Conservation (phyloP, 352 stramenopile species). For the Elongisporangium anandrum region DNA sequence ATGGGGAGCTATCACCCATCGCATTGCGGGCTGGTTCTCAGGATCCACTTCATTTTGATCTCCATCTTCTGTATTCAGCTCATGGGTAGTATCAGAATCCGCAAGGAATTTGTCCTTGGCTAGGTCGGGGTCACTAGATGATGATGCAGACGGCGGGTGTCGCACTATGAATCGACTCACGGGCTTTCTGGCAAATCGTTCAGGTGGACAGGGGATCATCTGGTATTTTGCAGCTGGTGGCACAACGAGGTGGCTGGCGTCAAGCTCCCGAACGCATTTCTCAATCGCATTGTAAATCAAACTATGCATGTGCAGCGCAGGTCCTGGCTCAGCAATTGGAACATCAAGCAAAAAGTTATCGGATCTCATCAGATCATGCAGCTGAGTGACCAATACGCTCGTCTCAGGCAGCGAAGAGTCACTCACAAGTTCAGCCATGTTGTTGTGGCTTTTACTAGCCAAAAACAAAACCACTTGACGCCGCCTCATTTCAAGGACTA, state of each 20-base stretch:
- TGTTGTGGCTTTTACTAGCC: not conserved
- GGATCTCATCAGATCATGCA: slow-evolving; percentile 20
- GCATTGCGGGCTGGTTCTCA: not conserved
- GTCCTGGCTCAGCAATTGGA: slow-evolving; percentile 32
- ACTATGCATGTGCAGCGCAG: slow-evolving; percentile 52
- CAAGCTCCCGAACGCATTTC: slow-evolving; percentile 59
- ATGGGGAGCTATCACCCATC: slow-evolving; percentile 80
- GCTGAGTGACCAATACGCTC: slow-evolving; percentile 3
- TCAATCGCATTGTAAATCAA: slow-evolving; percentile 53
- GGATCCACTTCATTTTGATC: not conserved
- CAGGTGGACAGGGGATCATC: slow-evolving; percentile 63
- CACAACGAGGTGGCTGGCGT: slow-evolving; percentile 53
- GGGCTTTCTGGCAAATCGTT: slow-evolving; percentile 55
- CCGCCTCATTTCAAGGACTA: not conserved
- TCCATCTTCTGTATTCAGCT: not conserved
- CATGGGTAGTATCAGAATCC: slow-evolving; percentile 1
- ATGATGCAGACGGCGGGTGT: slow-evolving; percentile 4
- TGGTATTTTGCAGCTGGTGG: slow-evolving; percentile 65
- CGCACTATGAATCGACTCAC: slow-evolving; percentile 45
- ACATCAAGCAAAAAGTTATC: slow-evolving; percentile 62
- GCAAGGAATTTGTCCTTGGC: not conserved
- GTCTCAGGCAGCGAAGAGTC: not conserved
- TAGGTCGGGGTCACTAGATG: not conserved
- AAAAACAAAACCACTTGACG: not conserved
- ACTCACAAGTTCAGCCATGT: not conserved